Conservation (phyloP, 2,329 filamentous ascomycete genomes). For the Myriosclerotinia duriaeana region DNA sequence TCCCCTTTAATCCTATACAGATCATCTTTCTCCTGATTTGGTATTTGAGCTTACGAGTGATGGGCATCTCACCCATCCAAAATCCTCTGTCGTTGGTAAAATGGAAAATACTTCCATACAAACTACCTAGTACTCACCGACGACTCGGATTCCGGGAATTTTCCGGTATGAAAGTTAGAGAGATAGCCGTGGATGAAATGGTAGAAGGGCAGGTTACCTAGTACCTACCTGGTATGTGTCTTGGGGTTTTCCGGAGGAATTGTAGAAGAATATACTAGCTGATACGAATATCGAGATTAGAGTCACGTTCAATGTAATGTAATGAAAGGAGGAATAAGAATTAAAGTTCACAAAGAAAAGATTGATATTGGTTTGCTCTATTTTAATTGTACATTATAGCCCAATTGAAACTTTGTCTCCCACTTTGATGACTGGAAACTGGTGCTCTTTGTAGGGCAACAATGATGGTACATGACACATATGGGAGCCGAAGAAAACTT, state of each 20-base stretch:
- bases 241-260: not conserved
- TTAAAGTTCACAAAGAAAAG: not conserved
- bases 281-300: not conserved
- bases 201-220: not conserved
- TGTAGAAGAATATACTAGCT: not conserved
- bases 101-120: not conserved
- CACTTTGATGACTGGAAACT: conserved; percentile 24
- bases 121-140: not conserved
- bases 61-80: not conserved
- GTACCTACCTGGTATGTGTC: not conserved
- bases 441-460: conserved; percentile 19
- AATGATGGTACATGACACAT: conserved; percentile 51
- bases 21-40: not conserved
- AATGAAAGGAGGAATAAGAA: not conserved
- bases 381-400: not conserved
- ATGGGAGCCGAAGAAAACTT: conserved; percentile 88
- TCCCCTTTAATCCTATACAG: too few species aligned
- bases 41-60: not conserved
- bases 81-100: not conserved
- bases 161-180: not conserved
- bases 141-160: too few species aligned
- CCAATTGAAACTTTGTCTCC: conserved; percentile 24
- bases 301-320: not conserved
- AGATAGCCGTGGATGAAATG: too few species aligned
- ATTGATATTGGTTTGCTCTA: not conserved